phyloP scores from a whole-genome alignment of 1,284 basidiomycete species.

The Apiotrichum sp. region DNA sequence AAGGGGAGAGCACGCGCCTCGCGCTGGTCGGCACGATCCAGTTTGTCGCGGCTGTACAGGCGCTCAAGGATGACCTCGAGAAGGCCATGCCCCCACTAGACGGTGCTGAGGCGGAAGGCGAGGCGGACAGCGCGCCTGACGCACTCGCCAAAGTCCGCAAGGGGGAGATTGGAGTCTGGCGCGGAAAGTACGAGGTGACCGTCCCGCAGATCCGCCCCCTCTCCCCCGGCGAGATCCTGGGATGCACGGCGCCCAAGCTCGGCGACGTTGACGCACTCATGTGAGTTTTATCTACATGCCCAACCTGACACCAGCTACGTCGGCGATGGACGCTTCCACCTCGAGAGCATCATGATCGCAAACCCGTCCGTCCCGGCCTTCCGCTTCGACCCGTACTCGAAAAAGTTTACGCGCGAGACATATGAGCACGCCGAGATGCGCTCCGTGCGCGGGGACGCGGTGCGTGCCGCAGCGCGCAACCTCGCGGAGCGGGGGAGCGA shows the following conservation, averaged over 20 bases:
- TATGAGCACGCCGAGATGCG: slow-evolving; percentile 91
- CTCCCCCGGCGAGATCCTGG: slow-evolving; percentile 92
- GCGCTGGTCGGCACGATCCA: slow-evolving; percentile 93
- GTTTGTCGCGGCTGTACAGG: slow-evolving; percentile 83
- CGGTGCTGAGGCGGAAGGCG: slow-evolving; percentile 4
- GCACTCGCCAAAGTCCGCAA: slow-evolving; percentile 31
- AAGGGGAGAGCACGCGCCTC: slow-evolving; percentile 54
- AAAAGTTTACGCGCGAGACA: slow-evolving; percentile 86
- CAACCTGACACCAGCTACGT: slow-evolving; percentile 63
- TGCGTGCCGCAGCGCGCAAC: slow-evolving; percentile 64
- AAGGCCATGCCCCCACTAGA: slow-evolving; percentile 30
- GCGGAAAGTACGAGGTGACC: slow-evolving; percentile 62
- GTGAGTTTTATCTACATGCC: slow-evolving; percentile 50
- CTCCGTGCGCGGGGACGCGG: slow-evolving; percentile 64
- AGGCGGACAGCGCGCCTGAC: slow-evolving; percentile 4
- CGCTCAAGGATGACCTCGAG: slow-evolving; percentile 69
- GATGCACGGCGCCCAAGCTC: slow-evolving; percentile 88
- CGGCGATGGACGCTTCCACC: slow-evolving; percentile 95
- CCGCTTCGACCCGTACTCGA: slow-evolving; percentile 97
- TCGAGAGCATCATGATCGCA: slow-evolving; percentile 98
- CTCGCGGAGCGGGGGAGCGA: slow-evolving; percentile 48
- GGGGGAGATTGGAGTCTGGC: slow-evolving; percentile 44
- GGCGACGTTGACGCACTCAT: slow-evolving; percentile 72
- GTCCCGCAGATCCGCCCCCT: slow-evolving; percentile 91
- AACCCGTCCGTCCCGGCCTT: slow-evolving; percentile 95